A percentile compares a stretch with the other conserved stretches of the same genome.
phyloP scores from a whole-genome alignment of 164 flowering plant species.

The Paratinospora sagittata region DNA sequence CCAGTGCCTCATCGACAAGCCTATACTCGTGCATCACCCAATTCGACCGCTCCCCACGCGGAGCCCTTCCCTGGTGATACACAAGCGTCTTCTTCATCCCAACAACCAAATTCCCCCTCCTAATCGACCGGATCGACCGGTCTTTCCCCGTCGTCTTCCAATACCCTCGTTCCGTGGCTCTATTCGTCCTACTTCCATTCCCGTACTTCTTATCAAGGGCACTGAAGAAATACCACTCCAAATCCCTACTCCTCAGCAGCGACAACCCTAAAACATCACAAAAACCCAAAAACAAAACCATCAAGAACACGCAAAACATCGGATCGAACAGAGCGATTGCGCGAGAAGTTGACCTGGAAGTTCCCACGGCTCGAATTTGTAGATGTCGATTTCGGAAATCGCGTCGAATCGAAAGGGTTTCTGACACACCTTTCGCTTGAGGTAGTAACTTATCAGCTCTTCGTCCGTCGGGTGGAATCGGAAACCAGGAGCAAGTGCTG shows the following conservation, averaged over 20 bases:
- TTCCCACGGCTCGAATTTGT: slow-evolving; percentile 70
- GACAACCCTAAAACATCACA: slow-evolving; percentile 35
- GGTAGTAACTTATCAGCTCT: slow-evolving; percentile 28
- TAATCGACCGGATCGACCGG: slow-evolving; percentile 39
- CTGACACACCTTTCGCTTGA: slow-evolving; percentile 34
- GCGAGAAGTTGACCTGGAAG: slow-evolving; percentile 38
- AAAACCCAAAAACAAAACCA: neutral
- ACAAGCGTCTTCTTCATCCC: slow-evolving; percentile 88
- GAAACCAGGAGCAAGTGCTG: slow-evolving; percentile 57
- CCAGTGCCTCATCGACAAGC: slow-evolving; percentile 45
- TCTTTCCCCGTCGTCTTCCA: slow-evolving; percentile 95
- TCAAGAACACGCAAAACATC: neutral
- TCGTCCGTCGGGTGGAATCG: slow-evolving; percentile 46
- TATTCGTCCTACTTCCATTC: slow-evolving; percentile 54
- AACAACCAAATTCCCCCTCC: slow-evolving; percentile 23
- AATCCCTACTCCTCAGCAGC: slow-evolving; percentile 54
- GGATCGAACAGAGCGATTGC: neutral
- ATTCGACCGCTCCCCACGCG: slow-evolving; percentile 55
- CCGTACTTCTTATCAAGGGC: slow-evolving; percentile 65
- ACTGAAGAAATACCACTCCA: slow-evolving; percentile 85
- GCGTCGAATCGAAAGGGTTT: slow-evolving; percentile 47
- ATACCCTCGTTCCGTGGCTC: slow-evolving; percentile 69
- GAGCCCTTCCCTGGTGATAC: slow-evolving; percentile 71
- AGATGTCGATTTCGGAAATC: slow-evolving; percentile 58
- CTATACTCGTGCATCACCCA: slow-evolving; percentile 93